Percentiles rank a stretch among this genome's conserved stretches.
phyloP scores from a whole-genome alignment of 2,329 filamentous ascomycete species.

The Botrytis deweyae region DNA sequence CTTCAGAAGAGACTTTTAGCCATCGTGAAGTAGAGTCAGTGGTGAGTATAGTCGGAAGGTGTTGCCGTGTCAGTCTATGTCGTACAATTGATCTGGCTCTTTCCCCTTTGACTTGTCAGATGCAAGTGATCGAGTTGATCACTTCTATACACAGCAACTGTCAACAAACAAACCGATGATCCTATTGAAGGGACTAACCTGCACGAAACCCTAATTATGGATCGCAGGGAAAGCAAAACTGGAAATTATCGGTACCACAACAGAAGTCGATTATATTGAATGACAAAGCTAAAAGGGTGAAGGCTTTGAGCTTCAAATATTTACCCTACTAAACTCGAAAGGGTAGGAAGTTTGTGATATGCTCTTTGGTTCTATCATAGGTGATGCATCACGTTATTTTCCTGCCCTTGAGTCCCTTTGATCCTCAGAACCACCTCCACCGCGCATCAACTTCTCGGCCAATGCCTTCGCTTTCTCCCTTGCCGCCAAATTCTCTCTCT shows the following conservation, averaged over 20 bases:
- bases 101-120: neutral
- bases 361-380: neutral
- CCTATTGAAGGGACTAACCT: neutral
- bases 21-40: neutral
- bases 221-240: neutral
- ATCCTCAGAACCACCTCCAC: neutral
- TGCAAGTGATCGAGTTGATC: constrained; percentile 8
- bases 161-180: neutral
- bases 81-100: neutral
- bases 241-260: neutral
- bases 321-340: neutral
- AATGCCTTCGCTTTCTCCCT: constrained; percentile 7
- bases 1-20: neutral
- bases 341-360: neutral
- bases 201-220: neutral
- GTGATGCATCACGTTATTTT: neutral
- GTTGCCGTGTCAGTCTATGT: neutral
- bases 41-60: neutral
- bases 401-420: neutral
- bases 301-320: neutral
- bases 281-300: neutral
- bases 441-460: neutral
- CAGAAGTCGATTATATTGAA: neutral
- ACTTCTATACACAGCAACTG: neutral
- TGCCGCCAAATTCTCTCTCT: neutral